Evolutionary conservation across 257 asterid genomes (phyloP).

Genomic region (Knoxia roxburghii): DNA sequence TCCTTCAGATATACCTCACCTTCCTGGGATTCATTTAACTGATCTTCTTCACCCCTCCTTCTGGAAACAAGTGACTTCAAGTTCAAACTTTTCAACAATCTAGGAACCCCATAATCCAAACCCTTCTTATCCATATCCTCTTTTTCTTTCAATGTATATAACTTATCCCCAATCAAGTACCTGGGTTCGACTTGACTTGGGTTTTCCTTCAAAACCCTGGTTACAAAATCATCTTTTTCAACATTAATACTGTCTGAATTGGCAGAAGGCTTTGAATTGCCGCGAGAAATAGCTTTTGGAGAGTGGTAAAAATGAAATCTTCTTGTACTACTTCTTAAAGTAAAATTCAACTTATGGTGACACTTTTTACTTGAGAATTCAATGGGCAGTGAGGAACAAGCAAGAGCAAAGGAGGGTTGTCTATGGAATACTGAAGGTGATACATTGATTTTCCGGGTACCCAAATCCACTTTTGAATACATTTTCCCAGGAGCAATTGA

Average conservation of each 20-base stretch:
- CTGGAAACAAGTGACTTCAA: slow-evolving; percentile 44
- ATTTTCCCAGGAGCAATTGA: slow-evolving; percentile 2
- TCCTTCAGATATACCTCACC: slow-evolving; percentile 80
- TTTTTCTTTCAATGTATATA: slow-evolving; percentile 75
- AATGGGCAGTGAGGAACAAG: slow-evolving; percentile 16
- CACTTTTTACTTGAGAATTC: slow-evolving; percentile 29
- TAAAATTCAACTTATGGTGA: slow-evolving; percentile 16
- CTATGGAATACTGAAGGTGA: slow-evolving; percentile 18
- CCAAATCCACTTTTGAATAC: slow-evolving; percentile 15
- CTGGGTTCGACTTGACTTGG: slow-evolving; percentile 92
- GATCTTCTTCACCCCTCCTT: slow-evolving; percentile 26
- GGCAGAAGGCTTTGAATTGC: slow-evolving; percentile 32
- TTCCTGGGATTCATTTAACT: slow-evolving; percentile 39
- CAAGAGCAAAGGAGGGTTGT: slow-evolving; percentile 12
- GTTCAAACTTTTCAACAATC: slow-evolving; percentile 45
- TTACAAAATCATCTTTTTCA: slow-evolving; percentile 68
- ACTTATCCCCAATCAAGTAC: slow-evolving; percentile 59
- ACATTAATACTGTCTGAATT: slow-evolving; percentile 20
- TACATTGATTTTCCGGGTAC: slow-evolving; percentile 6
- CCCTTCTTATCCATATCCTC: slow-evolving; percentile 47
- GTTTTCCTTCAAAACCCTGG: slow-evolving; percentile 83
- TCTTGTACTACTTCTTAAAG: slow-evolving; percentile 18
- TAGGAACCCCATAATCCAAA: slow-evolving; percentile 35
- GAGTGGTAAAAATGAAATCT: slow-evolving; percentile 24
- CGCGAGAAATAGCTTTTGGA: slow-evolving; percentile 37